Conservation (phyloP, 768 basidiomycete species). For the Podaxis sp. region DNA sequence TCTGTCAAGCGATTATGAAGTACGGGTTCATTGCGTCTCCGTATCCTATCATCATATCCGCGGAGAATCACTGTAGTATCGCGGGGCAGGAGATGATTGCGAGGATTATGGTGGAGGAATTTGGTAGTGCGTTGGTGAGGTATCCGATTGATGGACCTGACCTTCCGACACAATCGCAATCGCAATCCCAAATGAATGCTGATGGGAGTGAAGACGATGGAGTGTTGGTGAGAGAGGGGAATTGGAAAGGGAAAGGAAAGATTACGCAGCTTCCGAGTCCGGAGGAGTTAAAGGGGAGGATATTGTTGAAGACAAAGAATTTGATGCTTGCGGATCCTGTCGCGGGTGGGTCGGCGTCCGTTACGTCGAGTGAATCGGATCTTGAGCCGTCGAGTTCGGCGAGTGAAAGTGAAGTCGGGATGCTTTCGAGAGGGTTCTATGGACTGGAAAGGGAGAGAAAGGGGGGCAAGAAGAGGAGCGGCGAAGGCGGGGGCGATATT, state of each 20-base stretch:
- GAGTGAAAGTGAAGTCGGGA: slow-evolving; percentile 36
- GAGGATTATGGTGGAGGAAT: slow-evolving; percentile 44
- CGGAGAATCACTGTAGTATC: slow-evolving; percentile 87
- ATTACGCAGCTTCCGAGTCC: slow-evolving; percentile 80
- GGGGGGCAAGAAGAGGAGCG: slow-evolving; percentile 13
- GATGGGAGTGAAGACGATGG: not conserved
- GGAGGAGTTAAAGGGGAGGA: slow-evolving; percentile 73
- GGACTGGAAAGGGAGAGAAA: slow-evolving; percentile 16
- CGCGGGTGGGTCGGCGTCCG: not conserved
- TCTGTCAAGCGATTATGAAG: slow-evolving; percentile 83
- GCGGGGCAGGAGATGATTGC: slow-evolving; percentile 53
- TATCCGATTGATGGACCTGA: slow-evolving; percentile 35
- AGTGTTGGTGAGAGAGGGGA: not conserved
- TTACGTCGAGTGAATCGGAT: slow-evolving; percentile 22
- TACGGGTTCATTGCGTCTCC: slow-evolving; percentile 94
- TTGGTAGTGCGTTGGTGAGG: slow-evolving; percentile 41
- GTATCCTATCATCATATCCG: slow-evolving; percentile 94
- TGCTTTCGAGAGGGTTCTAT: slow-evolving; percentile 4
- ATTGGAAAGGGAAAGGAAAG: slow-evolving; percentile 22
- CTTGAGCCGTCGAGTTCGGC: slow-evolving; percentile 27
- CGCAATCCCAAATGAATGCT: too few relatives aligned
- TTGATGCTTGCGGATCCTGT: slow-evolving; percentile 41
- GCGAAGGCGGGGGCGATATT: slow-evolving; percentile 25
- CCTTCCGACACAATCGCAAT: not conserved
- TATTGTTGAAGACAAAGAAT: slow-evolving; percentile 90